Base-by-base conservation (phyloP, 495 filamentous ascomycete species). In the Aspergillus avenaceus region DNA sequence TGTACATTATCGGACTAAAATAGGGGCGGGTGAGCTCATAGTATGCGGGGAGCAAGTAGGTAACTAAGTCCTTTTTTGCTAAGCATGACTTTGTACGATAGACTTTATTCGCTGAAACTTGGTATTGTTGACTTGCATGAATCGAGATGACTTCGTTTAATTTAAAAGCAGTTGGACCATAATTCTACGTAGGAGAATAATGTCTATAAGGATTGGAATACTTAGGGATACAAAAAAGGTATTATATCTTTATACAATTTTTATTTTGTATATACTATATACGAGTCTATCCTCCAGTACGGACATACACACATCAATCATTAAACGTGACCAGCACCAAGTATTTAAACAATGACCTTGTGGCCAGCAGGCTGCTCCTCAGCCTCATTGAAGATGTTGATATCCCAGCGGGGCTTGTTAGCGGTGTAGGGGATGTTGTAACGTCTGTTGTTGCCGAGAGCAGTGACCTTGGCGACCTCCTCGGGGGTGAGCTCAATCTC, bases 361-460 rank as follows among this genome's bases (percentile, higher is more conserved):
- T 75, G 65, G n/a, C 13, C 42, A 44, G 74, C 73, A 41, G 66
- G 43, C 50, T 62, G 47, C 66, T 78, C 73, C 42, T 70, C 70
- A 12, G 58, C 53, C 54, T 75, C 73, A 18, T 59, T 58, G 55
- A 76, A 78, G 58, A 73, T 66, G 59, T 76, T 60, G 38, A 78
- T 64, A 47, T 72, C 53, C 74, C 74, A 76, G 48, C 69, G 66
- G 40, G 74, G 74, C 58, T 60, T 63, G 66, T 78, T 71, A 26
- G 66, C 66, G 50, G 51, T 41, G 53, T 66, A 73, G 32, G 73
- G 74, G n/a, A 54, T 64, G 60, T 76, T 78, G 62, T 70, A 76
- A n/a, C 74, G 72, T 56, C 65, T 68, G 31, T 69, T 56, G 27
- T 68, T 56, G 53, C 72, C 75, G 32, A 76, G 60, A 22, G 57